Evolutionary conservation across 2,329 filamentous ascomycete genomes (phyloP), one percentile per base, ranked within the genome.

Genomic region (Penicillium concentricum): DNA sequence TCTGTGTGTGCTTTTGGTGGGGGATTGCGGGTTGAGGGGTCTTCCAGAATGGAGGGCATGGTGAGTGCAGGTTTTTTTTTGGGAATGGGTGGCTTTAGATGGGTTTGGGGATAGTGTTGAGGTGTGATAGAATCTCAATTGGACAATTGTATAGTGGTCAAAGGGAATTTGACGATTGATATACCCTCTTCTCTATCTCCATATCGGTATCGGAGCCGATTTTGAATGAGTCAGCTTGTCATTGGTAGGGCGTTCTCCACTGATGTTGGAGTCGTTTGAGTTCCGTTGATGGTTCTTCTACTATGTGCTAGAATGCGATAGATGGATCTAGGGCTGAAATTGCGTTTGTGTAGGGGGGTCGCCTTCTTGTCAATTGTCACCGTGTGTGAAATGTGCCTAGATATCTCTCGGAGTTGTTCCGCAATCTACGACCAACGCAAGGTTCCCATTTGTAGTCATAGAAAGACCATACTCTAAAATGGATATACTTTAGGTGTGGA

Each of bases 41-140:
- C 71, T 70, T 75, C 73, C 53, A 75, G 67, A 45, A 74, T 61
- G 34, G 72, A 60, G 43, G 72, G 71, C 72, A 74, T 75, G 57
- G 57, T 67, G 56, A 41, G 15, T 38, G 37, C 22, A 45, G 48
- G 37, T 7, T 34, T 3, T 2, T 3, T 18, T 43, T n/a, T 35
- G 42, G 13, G 3, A 10, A 42, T 18, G 2, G 9, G 8, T 26
- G 32, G 34, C 2, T 28, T 32, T 5, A 8, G 8, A 39, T 3
- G 7, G 22, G 32, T 2, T 39, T 49, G 16, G 18, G 10, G 18
- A 24, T 50, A 24, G 30, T 10, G 30, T 2, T n/a, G 6, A 43
- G 12, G 16, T 34, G 10, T 32, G 38, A 18, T 32, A 35, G 12
- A 44, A 41, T 28, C 3, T 26, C 3, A 41, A 50, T 54, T 22